Percentiles rank a stretch among this genome's conserved stretches.
Conservation (phyloP, 2,329 filamentous ascomycete genomes). For the Penicillium sp. region DNA sequence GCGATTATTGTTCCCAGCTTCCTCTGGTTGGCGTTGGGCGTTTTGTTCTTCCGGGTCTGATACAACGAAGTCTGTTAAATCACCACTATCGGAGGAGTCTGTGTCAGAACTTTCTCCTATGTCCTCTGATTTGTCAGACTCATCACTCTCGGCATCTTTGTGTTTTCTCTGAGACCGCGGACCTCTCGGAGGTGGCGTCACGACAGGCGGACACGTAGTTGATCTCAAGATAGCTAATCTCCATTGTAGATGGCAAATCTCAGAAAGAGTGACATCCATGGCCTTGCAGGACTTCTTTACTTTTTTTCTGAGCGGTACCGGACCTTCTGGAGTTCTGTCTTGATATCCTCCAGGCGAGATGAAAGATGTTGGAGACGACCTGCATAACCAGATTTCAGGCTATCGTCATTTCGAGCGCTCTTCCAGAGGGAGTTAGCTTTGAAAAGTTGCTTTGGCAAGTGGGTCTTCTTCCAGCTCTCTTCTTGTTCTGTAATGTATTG, state of each 20-base stretch:
- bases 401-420: conserved; percentile 43
- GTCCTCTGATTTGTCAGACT: not conserved
- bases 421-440: conserved; percentile 61
- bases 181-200: conserved; percentile 13
- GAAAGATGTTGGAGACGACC: conserved; percentile 44
- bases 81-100: conserved; percentile 19
- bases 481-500: conserved; percentile 50
- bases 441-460: conserved; percentile 51
- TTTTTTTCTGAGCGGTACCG: conserved; percentile 51
- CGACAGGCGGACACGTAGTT: conserved; percentile 28
- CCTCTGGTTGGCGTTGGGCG: not conserved
- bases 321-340: conserved; percentile 49
- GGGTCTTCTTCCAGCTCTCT: conserved; percentile 54
- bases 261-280: conserved; percentile 61
- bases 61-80: conserved; percentile 13
- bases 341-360: conserved; percentile 53
- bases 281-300: conserved; percentile 53
- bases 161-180: conserved; percentile 8
- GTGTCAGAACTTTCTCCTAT: not conserved
- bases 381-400: conserved; percentile 40
- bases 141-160: not conserved
- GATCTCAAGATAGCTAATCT: conserved; percentile 40
- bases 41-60: not conserved
- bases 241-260: conserved; percentile 48
- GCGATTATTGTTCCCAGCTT: not conserved